These are phyloP conservation scores for Blakeslea trispora DNA, from an alignment of 371 early-diverging fungal species.

Conservation along the genomic window DNA sequence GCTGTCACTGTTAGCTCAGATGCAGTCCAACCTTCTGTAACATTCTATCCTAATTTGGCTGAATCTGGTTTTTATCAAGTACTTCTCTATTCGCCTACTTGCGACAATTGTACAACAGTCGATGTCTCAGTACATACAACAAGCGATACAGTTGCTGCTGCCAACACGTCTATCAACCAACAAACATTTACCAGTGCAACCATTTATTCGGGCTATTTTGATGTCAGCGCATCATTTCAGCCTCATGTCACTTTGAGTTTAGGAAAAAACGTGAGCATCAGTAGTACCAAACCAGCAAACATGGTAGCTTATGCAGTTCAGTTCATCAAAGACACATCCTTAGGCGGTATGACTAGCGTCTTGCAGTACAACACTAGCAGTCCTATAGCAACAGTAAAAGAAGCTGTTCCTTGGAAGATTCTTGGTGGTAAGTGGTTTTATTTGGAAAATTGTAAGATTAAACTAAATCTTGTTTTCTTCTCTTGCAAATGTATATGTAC, in stretches of 20 bases:
- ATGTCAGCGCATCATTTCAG: conserved; percentile 44
- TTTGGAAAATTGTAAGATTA: background rate
- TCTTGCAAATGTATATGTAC: too few species aligned
- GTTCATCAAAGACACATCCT: conserved; percentile 54
- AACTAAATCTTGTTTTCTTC: background rate
- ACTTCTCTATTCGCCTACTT: conserved; percentile 61
- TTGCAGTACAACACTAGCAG: conserved; percentile 30
- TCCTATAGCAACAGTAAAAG: conserved; percentile 8
- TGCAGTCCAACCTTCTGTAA: conserved; percentile 36
- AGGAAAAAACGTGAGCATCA: conserved; percentile 28
- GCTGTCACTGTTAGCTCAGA: background rate
- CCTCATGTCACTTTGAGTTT: conserved; percentile 49
- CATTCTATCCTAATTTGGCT: conserved; percentile 58
- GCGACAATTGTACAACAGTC: conserved; percentile 51
- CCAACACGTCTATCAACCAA: conserved; percentile 34
- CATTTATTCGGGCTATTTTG: conserved; percentile 55
- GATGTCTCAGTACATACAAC: conserved; percentile 34
- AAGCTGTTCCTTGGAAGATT: conserved; percentile 22
- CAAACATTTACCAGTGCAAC: conserved; percentile 19
- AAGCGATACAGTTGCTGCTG: conserved; percentile 25
- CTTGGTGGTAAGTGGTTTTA: conserved; percentile 19
- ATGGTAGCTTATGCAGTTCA: conserved; percentile 57
- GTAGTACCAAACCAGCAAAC: conserved; percentile 24
- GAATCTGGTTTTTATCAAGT: conserved; percentile 71
- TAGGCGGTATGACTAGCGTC: conserved; percentile 26